A percentile compares a stretch with the other conserved stretches of the same genome.
These are phyloP conservation scores for Tricholoma flavovirens DNA, from an alignment of 768 basidiomycete species.

Conservation along the genomic window DNA sequence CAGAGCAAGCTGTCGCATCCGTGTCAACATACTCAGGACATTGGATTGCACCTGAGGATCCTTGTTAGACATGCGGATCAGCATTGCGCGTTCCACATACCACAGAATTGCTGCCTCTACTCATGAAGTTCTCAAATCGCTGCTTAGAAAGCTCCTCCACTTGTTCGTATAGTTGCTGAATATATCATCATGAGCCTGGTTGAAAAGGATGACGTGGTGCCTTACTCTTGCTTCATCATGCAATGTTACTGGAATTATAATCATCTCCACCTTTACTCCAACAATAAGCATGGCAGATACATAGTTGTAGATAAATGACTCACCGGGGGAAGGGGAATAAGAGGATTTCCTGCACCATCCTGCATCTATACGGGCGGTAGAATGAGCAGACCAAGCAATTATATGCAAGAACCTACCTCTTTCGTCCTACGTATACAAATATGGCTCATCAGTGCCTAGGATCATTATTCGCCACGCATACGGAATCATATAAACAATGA, in stretches of 20 bases:
- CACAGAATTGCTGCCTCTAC: conserved; percentile 34
- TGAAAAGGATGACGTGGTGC: background rate
- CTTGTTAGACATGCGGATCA: background rate
- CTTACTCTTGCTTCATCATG: conserved; percentile 59
- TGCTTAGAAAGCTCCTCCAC: conserved; percentile 59
- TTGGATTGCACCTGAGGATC: conserved; percentile 53
- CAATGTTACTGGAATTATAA: conserved; percentile 63
- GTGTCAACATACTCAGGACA: conserved; percentile 78
- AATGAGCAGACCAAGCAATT: background rate
- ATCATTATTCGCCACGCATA: conserved; percentile 6
- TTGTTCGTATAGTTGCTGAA: conserved; percentile 52
- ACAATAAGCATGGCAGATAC: background rate
- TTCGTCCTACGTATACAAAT: conserved; percentile 80
- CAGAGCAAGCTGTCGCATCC: conserved; percentile 75
- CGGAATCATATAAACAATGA: conserved; percentile 1
- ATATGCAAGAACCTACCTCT: conserved; percentile 41
- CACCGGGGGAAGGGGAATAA: conserved; percentile 74
- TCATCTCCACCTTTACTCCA: conserved; percentile 65
- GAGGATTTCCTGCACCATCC: conserved; percentile 64
- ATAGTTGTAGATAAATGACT: conserved; percentile 2
- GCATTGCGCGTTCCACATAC: conserved; percentile 24
- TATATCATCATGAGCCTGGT: conserved; percentile 25
- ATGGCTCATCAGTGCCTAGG: conserved; percentile 69
- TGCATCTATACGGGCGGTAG: conserved; percentile 55
- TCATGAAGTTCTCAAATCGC: conserved; percentile 54